Base-by-base conservation (phyloP, 2,329 filamentous ascomycete species). In the Elsinoe perseae region DNA sequence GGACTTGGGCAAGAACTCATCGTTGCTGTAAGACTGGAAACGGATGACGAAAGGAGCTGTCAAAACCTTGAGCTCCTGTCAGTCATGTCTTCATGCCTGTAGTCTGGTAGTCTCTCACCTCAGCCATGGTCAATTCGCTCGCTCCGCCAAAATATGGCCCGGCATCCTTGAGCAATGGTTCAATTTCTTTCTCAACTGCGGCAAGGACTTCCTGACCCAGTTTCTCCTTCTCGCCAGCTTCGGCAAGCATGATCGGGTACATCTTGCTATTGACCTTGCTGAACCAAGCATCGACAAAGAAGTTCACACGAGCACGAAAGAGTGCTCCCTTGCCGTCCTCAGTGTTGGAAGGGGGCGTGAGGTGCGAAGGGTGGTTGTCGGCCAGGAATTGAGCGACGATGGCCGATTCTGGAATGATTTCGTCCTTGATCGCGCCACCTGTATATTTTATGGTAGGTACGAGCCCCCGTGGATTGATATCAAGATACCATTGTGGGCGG, bases 391-490 rank as follows among this genome's bases (percentile, higher is more conserved):
- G 81, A 1, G 83, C 70, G n/a, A 92, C 82, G 60, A 92, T 80
- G 60, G 74, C 82, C 2, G 85, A 89, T 69, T 93, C 88, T 54
- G 80, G 82, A 65, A 93, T 76, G 66, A 87, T 84, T 60, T 86
- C 77, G 34, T 73, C 70, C 34, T 72, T 67, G n/a, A 68, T 50
- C 9, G 64, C 21, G 25, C 65, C 68, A 8, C 66, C 61, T 60
- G 82, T 77, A 74, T 86, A 85, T 21, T 80, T 78, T 56, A 93
- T 72, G 0, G 82, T 73, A 0, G 89, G 88, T 3, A 93, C 87
- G 2, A 90, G 80, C 12, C 89, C 89, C 57, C 87, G 82, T 2
- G 87, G 87, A 73, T 92, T 91, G 67, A 93, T 73, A 53, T 84
- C 75, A 7, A 93, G 79, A 67, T 92, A 93, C 75, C 84, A 87